These are phyloP conservation scores for Pterocarpus santalinus DNA, from an alignment of 306 rosid genomes.

Conservation along the genomic window DNA sequence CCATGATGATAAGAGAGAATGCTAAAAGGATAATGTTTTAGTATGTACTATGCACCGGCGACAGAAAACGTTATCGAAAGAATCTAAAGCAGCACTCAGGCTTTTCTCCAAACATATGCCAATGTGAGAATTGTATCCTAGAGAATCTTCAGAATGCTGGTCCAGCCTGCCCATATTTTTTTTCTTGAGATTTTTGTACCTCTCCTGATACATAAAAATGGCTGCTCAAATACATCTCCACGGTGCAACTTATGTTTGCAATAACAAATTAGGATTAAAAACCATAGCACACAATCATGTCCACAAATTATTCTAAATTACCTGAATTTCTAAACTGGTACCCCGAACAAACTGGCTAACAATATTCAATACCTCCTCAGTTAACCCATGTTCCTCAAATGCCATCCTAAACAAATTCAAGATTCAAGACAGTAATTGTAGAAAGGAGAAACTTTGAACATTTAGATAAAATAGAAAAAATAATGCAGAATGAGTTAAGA, in stretches of 20 bases:
- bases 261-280: constrained; percentile 30
- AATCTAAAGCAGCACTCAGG: constrained; percentile 65
- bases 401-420: constrained; percentile 68
- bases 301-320: constrained; percentile 43
- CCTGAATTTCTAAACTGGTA: constrained; percentile 66
- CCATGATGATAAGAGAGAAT: constrained; percentile 6
- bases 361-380: constrained; percentile 59
- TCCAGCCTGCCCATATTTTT: constrained; percentile 46
- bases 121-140: constrained; percentile 44
- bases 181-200: constrained; percentile 65
- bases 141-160: constrained; percentile 47
- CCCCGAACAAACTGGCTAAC: constrained; percentile 63
- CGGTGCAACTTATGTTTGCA: background rate
- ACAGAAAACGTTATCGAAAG: constrained; percentile 79
- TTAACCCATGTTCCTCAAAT: constrained; percentile 64
- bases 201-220: constrained; percentile 60
- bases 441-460: constrained; percentile 20
- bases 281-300: constrained; percentile 28
- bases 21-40: constrained; percentile 29
- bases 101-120: constrained; percentile 68
- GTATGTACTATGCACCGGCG: constrained; percentile 79
- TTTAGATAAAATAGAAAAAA: constrained; percentile 7
- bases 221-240: constrained; percentile 15
- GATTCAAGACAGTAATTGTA: constrained; percentile 30
- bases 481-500: background rate